Percentiles rank a stretch among this genome's conserved stretches.
Evolutionary conservation across 352 stramenopile genomes (phyloP).

Genomic region (Phytophthora ramorum): DNA sequence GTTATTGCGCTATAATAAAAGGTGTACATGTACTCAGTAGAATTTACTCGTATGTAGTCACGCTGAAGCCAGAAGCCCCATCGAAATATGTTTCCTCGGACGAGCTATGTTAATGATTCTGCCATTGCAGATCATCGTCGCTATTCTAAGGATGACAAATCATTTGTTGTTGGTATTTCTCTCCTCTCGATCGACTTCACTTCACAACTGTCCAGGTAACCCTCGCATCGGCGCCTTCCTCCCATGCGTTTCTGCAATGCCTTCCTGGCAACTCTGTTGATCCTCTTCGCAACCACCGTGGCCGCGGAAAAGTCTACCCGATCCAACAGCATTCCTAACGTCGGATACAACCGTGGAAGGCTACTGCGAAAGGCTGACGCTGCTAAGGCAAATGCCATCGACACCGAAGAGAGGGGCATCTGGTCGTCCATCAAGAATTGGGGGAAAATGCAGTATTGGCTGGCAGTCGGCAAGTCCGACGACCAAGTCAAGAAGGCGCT

Average conservation of each 20-base stretch:
- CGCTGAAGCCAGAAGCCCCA: too few species aligned
- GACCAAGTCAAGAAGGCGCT: constrained; percentile 1
- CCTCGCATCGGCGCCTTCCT: background rate
- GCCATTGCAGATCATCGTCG: too few species aligned
- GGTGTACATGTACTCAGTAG: too few species aligned
- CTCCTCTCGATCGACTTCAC: too few species aligned
- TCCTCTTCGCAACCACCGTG: background rate
- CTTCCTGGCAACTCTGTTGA: background rate
- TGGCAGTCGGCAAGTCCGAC: background rate
- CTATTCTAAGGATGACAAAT: too few species aligned
- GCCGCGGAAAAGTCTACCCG: background rate
- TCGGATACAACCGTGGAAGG: background rate
- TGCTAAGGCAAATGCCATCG: background rate
- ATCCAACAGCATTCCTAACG: too few species aligned
- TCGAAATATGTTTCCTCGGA: too few species aligned
- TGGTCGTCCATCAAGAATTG: background rate
- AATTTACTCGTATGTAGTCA: too few species aligned
- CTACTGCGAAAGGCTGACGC: background rate
- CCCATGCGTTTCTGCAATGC: background rate
- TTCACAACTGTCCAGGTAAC: background rate
- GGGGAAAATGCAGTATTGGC: background rate
- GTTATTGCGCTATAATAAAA: too few species aligned
- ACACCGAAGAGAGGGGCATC: background rate
- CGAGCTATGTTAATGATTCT: too few species aligned
- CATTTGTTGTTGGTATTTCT: too few species aligned